Evolutionary conservation across 306 rosid genomes (phyloP).

Genomic region (Abrus precatorius): DNA sequence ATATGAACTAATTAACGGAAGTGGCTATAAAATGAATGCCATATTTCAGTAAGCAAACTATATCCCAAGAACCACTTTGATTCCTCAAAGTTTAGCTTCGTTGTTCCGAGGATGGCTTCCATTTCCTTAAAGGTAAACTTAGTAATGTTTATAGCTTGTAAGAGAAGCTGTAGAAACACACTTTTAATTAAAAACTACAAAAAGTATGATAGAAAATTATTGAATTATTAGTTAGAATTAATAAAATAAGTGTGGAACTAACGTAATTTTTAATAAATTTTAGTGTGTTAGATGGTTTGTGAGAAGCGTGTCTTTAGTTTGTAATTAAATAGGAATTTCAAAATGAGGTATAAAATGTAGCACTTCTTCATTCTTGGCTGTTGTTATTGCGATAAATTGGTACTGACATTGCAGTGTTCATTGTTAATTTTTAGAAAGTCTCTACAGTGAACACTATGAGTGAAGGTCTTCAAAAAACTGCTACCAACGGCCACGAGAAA

Average conservation of each 20-base stretch:
- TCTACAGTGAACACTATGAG: slow-evolving; percentile 59
- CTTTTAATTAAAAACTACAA: too few species aligned
- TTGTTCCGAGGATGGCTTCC: background rate
- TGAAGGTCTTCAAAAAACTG: slow-evolving; percentile 52
- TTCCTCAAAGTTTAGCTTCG: background rate
- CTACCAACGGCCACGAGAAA: slow-evolving; percentile 58
- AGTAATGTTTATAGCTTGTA: background rate
- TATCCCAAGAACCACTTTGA: slow-evolving; percentile 18
- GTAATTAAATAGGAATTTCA: background rate
- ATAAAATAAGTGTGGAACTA: too few species aligned
- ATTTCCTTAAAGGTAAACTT: background rate
- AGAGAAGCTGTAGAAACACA: too few species aligned
- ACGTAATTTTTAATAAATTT: too few species aligned
- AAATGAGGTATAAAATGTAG: background rate
- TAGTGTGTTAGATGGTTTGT: too few species aligned
- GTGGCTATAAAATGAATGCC: slow-evolving; percentile 39
- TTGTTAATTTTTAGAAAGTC: slow-evolving; percentile 44
- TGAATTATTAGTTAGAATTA: too few species aligned
- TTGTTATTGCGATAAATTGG: background rate
- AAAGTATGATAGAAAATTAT: too few species aligned
- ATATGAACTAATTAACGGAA: background rate
- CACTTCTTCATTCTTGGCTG: slow-evolving; percentile 20
- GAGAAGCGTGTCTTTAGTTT: background rate
- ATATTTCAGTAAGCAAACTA: background rate
- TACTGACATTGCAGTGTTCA: slow-evolving; percentile 39